Evolutionary conservation across 176 grass and related monocot genomes (phyloP).

Genomic region (Themeda triandra): DNA sequence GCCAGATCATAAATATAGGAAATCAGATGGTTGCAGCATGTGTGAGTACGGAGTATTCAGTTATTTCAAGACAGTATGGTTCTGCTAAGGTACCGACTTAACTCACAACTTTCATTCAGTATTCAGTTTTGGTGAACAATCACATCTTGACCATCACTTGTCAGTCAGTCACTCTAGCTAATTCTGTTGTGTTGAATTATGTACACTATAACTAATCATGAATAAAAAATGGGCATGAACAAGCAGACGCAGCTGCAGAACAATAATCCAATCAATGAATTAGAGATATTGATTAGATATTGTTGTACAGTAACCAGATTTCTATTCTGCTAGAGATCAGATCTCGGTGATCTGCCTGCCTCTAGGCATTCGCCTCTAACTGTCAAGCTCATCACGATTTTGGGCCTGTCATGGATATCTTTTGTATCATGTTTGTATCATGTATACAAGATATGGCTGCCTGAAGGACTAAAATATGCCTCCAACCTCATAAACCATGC

Average conservation of each 20-base stretch:
- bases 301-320: conserved; percentile 10
- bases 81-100: not conserved
- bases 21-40: not conserved
- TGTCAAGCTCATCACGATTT: not conserved
- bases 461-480: not conserved
- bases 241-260: conserved; percentile 15
- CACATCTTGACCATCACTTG: not conserved
- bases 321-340: conserved; percentile 1
- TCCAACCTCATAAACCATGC: not conserved
- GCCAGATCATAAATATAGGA: not conserved
- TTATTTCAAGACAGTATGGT: not conserved
- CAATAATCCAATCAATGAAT: conserved; percentile 27
- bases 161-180: conserved; percentile 22
- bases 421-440: not conserved
- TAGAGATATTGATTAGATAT: not conserved
- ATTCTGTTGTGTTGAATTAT: conserved; percentile 19
- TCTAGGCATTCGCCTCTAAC: conserved; percentile 6
- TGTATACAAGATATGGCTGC: conserved; percentile 2
- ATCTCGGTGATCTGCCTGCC: not conserved
- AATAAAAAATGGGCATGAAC: conserved; percentile 22
- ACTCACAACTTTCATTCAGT: not conserved
- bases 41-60: not conserved
- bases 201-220: conserved; percentile 24
- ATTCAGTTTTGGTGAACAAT: not conserved
- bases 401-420: not conserved